Evolutionary conservation across 1,284 basidiomycete species (phyloP).

Genomic region (Neolentinus lepideus): DNA sequence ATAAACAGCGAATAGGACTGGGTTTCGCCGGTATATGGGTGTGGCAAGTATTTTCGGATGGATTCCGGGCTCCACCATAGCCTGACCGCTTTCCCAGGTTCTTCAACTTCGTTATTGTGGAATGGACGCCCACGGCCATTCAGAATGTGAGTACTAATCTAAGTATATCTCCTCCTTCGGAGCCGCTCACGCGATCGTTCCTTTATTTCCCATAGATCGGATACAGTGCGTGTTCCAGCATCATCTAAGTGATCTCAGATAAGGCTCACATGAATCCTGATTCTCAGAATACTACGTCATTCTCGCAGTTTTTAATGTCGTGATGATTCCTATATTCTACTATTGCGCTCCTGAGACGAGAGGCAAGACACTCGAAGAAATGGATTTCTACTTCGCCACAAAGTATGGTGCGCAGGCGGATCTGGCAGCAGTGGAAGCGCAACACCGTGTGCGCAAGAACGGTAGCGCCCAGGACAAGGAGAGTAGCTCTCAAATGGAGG

Average conservation of each 20-base stretch:
- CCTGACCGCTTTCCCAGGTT: background rate
- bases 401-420: background rate
- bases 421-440: background rate
- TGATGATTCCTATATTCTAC: slow-evolving; percentile 1
- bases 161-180: background rate
- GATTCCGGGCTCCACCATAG: background rate
- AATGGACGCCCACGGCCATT: slow-evolving; percentile 2
- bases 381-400: slow-evolving; percentile 2
- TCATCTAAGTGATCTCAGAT: background rate
- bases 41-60: background rate
- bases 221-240: background rate
- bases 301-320: background rate
- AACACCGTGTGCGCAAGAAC: background rate
- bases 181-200: background rate
- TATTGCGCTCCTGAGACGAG: background rate
- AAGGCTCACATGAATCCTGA: background rate
- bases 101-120: slow-evolving; percentile 2
- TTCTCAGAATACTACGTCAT: slow-evolving; percentile 2
- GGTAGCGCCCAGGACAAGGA: background rate
- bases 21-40: slow-evolving; percentile 2
- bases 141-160: background rate
- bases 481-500: background rate
- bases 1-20: background rate
- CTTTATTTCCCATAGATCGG: background rate
- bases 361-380: slow-evolving; percentile 1